Conservation (phyloP, 768 basidiomycete species). For the Exidia glandulosa region DNA sequence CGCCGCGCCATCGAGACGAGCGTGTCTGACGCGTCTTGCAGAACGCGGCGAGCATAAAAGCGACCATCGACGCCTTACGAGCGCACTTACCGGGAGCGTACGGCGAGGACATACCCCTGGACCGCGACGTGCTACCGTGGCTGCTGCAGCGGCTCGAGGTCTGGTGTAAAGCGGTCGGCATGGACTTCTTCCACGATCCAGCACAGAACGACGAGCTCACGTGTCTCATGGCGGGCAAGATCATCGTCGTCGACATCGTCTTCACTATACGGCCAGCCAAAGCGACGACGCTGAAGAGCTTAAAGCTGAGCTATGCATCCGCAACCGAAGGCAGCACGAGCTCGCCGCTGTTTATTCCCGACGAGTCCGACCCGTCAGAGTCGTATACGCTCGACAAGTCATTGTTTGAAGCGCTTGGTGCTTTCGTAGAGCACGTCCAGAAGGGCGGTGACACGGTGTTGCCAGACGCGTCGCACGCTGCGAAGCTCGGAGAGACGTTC, state of each 20-base stretch:
- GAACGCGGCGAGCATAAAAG: conserved; percentile 43
- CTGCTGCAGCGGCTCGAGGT: conserved; percentile 45
- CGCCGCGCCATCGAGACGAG: neutral
- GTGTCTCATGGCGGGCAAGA: conserved; percentile 63
- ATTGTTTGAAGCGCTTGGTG: conserved; percentile 42
- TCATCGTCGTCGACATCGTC: conserved; percentile 70
- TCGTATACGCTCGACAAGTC: conserved; percentile 46
- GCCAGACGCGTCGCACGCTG: conserved; percentile 45
- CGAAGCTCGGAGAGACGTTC: conserved; percentile 35
- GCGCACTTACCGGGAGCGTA: conserved; percentile 38
- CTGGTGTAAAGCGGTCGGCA: conserved; percentile 54
- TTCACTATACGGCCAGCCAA: conserved; percentile 28
- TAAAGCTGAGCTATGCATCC: conserved; percentile 24
- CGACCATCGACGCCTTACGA: conserved; percentile 29
- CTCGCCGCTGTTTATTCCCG: neutral
- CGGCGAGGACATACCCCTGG: conserved; percentile 54
- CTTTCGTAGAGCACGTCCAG: conserved; percentile 51
- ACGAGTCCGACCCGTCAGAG: conserved; percentile 11
- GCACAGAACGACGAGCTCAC: conserved; percentile 38
- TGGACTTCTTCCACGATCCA: conserved; percentile 58
- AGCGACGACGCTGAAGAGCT: conserved; percentile 22
- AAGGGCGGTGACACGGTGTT: conserved; percentile 27
- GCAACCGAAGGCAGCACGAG: neutral
- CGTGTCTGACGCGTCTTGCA: conserved; percentile 13
- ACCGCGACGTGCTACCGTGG: conserved; percentile 40